Evolutionary conservation across 164 flowering plant genomes (phyloP).

Genomic region (Aristolochia californica): DNA sequence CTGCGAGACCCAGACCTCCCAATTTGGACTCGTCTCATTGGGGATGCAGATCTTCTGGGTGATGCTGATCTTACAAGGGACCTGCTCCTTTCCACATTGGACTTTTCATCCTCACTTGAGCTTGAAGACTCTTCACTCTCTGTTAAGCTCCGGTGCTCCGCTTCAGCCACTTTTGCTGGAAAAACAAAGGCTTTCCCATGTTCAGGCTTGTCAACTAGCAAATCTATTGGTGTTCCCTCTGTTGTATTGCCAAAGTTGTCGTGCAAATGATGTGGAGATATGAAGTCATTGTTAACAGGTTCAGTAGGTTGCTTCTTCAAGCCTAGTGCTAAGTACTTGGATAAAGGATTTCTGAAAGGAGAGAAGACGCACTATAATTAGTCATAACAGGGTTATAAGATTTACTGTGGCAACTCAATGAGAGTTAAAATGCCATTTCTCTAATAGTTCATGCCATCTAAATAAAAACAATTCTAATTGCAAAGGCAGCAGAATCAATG

Average conservation of each 20-base stretch:
- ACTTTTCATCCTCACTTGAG: conserved; percentile 43
- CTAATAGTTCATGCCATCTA: not conserved
- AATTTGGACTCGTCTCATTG: conserved; percentile 82
- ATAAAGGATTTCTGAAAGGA: conserved; percentile 40
- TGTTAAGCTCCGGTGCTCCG: conserved; percentile 52
- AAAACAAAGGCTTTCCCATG: conserved; percentile 48
- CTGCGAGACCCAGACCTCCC: conserved; percentile 71
- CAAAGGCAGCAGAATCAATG: not conserved
- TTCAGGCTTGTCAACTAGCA: conserved; percentile 16
- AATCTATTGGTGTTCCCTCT: conserved; percentile 11
- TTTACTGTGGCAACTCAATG: not conserved
- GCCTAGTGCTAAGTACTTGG: conserved; percentile 28
- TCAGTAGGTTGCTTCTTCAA: conserved; percentile 19
- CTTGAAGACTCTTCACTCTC: conserved; percentile 63
- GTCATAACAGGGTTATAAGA: not conserved
- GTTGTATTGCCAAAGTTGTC: conserved; percentile 10
- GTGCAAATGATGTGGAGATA: conserved; percentile 10
- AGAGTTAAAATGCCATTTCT: not conserved
- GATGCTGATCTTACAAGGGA: conserved; percentile 52
- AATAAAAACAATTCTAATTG: not conserved
- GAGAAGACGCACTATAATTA: not conserved
- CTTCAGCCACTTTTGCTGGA: conserved; percentile 68
- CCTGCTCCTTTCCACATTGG: conserved; percentile 63
- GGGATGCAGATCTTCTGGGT: conserved; percentile 85
- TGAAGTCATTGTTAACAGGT: conserved; percentile 13